These are phyloP conservation scores for Rubus idaeus DNA, from an alignment of 306 rosid genomes.

Conservation along the genomic window DNA sequence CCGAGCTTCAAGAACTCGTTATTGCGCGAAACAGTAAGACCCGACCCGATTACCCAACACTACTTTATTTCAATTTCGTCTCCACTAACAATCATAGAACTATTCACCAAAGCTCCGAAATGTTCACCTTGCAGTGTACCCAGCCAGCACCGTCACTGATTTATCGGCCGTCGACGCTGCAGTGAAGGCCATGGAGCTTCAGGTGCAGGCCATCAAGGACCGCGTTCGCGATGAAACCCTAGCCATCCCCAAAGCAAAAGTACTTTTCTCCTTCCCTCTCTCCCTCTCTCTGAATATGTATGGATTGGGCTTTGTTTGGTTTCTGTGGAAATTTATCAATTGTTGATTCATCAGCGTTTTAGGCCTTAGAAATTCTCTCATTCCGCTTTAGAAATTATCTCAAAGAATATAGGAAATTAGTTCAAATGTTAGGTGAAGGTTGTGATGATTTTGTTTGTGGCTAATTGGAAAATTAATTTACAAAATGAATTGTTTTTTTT, in stretches of 20 bases:
- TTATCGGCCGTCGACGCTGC: conserved; percentile 72
- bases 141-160: conserved; percentile 72
- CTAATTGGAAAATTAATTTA: too few relatives aligned
- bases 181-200: conserved; percentile 76
- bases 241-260: conserved; percentile 90
- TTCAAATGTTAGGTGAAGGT: neutral
- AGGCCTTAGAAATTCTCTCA: too few relatives aligned
- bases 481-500: too few relatives aligned
- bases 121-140: conserved; percentile 54
- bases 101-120: neutral
- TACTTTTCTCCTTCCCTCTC: conserved; percentile 16
- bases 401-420: neutral
- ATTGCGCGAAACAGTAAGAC: conserved; percentile 79
- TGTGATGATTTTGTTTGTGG: neutral
- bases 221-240: conserved; percentile 72
- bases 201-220: conserved; percentile 79
- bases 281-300: too few relatives aligned
- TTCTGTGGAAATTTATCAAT: too few relatives aligned
- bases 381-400: too few relatives aligned
- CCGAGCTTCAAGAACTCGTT: conserved; percentile 83
- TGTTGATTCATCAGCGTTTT: too few relatives aligned
- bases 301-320: too few relatives aligned
- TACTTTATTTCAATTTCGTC: neutral
- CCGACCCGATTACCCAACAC: conserved; percentile 12
- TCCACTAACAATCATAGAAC: neutral